These are phyloP conservation scores for Capsella rubella DNA, from an alignment of 441 rosid species.

Conservation along the genomic window DNA sequence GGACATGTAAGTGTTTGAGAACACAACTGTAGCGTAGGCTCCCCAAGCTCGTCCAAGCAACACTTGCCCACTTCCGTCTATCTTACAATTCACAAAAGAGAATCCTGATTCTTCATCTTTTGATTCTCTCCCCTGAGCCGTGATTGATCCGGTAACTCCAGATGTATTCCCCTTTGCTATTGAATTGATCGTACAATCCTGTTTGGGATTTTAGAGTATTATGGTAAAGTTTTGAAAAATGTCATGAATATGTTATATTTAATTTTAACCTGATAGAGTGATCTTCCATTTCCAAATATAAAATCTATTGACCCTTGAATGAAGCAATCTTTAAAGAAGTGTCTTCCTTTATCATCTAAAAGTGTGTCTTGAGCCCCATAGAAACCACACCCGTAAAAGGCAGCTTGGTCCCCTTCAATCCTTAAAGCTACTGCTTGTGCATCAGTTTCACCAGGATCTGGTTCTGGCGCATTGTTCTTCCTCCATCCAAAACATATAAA, in stretches of 20 bases:
- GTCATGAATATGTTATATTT: not conserved
- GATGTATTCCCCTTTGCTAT: constrained; percentile 55
- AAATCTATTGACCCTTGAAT: constrained; percentile 91
- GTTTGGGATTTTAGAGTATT: constrained; percentile 29
- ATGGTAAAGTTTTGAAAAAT: constrained; percentile 9
- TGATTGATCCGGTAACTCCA: constrained; percentile 69
- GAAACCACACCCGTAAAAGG: constrained; percentile 83
- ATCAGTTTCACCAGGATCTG: constrained; percentile 76
- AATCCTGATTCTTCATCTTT: constrained; percentile 65
- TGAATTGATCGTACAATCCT: constrained; percentile 71
- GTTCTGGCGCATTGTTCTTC: constrained; percentile 73
- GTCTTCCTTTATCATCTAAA: constrained; percentile 74
- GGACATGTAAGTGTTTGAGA: constrained; percentile 73
- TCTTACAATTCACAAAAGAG: constrained; percentile 68
- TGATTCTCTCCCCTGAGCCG: constrained; percentile 83
- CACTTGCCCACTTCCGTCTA: constrained; percentile 65
- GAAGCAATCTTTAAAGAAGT: constrained; percentile 73
- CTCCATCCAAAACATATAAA: not conserved
- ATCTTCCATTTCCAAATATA: constrained; percentile 84
- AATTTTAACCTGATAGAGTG: constrained; percentile 66
- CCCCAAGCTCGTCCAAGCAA: constrained; percentile 95
- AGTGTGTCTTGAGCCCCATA: constrained; percentile 91
- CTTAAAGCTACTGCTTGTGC: constrained; percentile 82
- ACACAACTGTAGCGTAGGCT: constrained; percentile 68
- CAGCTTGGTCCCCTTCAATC: constrained; percentile 74